Base-by-base conservation (phyloP, 2,329 filamentous ascomycete genomes). In the Fusarium sp. region DNA sequence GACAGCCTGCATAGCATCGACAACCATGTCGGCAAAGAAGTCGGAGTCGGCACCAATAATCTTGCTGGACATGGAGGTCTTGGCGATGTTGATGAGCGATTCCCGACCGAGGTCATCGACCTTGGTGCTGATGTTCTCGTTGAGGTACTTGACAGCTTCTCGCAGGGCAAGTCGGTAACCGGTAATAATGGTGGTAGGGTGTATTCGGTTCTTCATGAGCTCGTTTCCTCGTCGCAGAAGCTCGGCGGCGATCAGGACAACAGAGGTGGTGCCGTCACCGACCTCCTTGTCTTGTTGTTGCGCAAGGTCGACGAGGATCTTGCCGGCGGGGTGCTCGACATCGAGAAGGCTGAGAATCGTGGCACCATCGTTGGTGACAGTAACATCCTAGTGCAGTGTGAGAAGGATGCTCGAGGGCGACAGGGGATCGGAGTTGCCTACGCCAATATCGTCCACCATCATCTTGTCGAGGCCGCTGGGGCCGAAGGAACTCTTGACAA, bases 381-480 rank as follows among this genome's bases (percentile, higher is more conserved):
- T 99, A 69, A 99, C 97, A 87, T 99, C 97, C 93, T 95, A 79
- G 50, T 68, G 18, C 47, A 64, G 47, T 72, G 73, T 78, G 70
- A 77, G 78, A 70, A 66, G 68, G 61, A 45, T 35, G 66, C 4
- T 69, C 50, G 52, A 69, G 58, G 25, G 61, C 68, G 66, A 70
- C 65, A 73, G 71, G 66, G 73, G 66, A 63, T 50, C 20, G 36
- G 42, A 63, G 65, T 75, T 72, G 79, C 92, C 79, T 90, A 95
- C 93, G 81, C 97, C 97, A 84, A 99, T 98, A 83, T 99, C 97
- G 86, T 99, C 97, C 79, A 99, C 97, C 97, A 99, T 98, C 97
- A 99, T 99, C 91, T 99, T 99, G 84, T 99, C 97, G 77, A 99
- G 90, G 58, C 97, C 97, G 73, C 95, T 98, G 61, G 97, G 97